Base-by-base conservation (phyloP, 805 yeast species). In the Scheffersomyces lignosus region DNA sequence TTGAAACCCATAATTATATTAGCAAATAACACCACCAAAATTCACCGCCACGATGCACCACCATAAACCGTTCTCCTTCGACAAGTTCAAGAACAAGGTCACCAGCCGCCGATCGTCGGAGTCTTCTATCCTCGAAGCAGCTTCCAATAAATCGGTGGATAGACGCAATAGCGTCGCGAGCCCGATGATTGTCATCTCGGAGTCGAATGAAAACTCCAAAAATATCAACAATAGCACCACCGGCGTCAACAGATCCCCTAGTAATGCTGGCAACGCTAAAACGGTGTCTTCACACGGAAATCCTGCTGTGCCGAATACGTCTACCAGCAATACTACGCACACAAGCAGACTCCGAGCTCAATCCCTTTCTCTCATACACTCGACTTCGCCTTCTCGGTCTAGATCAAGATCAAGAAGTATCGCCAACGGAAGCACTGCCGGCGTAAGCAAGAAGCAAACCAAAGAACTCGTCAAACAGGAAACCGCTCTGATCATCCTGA, bases 391-490 rank as follows among this genome's bases (percentile, higher is more conserved):
- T 9, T 16, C 38, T 3, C 18, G 35, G 12, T 41, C 47, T 6
- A 29, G 50, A 18, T 43, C 52, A 13, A 38, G 54, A 28, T 52
- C 48, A 14, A 49, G 43, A 31, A 47, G 52, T 39, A 45, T 27
- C 32, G 38, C 43, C 33, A 26, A 16, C 33, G 18, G 34, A 20
- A 12, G 26, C 10, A 14, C 35, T 9, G 13, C 35, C 3, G 15
- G 15, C 31, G 42, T 47, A 6, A 28, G 48, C 20, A 60, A 56
- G 37, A 62, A 57, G 31, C 59, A 49, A 26, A 58, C 70, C 15
- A 64, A 60, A 36, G 66, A 62, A 32, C 58, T 68, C 15, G 62
- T 68, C 12, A 62, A 62, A 35, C 60, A 61, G n/a, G 72, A 66
- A 44, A 64, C 68, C 3, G 51, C 64, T 8, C 62, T 48, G 33